Evolutionary conservation across 2,329 filamentous ascomycete genomes (phyloP).

Genomic region (Colletotrichum costaricense): DNA sequence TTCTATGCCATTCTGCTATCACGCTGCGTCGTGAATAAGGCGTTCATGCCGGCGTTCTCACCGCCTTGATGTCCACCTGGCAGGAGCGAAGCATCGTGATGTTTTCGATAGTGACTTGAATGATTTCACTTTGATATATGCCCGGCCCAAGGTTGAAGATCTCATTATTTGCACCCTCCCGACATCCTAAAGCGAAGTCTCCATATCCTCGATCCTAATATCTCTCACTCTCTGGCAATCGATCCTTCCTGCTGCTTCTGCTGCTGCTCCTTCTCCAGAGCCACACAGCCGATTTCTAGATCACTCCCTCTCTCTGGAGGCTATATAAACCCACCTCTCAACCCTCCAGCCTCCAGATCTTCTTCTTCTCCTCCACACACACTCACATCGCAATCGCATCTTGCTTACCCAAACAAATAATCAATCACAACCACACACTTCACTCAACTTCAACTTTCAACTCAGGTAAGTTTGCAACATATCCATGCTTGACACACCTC

Average conservation of each 20-base stretch:
- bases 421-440: neutral
- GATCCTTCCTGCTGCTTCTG: neutral
- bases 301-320: neutral
- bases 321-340: neutral
- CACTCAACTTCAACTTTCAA: neutral
- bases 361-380: neutral
- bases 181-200: neutral
- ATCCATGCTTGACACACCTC: neutral
- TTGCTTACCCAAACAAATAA: too few species aligned
- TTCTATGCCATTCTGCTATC: neutral
- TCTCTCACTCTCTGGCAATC: neutral
- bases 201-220: neutral
- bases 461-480: neutral
- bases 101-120: too few species aligned
- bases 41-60: too few species aligned
- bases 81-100: too few species aligned
- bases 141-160: neutral
- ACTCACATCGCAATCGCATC: too few species aligned
- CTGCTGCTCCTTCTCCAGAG: neutral
- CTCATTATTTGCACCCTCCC: neutral
- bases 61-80: too few species aligned
- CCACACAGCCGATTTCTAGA: neutral
- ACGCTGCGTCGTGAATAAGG: too few species aligned
- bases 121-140: too few species aligned
- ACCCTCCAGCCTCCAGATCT: neutral